These are phyloP conservation scores for Trichoderma breve DNA, from an alignment of 2,329 filamentous ascomycete species.

Conservation along the genomic window DNA sequence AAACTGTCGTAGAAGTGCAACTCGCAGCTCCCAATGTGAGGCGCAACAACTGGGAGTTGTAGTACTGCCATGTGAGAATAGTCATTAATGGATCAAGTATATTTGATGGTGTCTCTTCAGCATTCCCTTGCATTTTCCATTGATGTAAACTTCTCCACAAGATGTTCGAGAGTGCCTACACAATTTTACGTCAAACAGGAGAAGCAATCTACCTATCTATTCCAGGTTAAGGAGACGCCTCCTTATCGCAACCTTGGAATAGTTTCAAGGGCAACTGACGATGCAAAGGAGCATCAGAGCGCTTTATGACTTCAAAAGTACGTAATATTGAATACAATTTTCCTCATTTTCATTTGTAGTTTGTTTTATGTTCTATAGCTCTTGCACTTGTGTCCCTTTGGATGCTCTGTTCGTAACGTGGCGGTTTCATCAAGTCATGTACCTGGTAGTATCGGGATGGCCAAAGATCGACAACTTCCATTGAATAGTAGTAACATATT, in stretches of 20 bases:
- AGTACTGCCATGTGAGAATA: neutral
- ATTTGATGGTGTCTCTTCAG: no score
- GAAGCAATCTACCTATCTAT: neutral
- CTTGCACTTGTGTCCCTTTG: neutral
- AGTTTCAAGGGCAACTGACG: neutral
- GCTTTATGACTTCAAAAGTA: neutral
- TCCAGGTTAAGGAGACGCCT: neutral
- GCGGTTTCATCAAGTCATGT: neutral
- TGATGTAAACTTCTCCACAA: neutral
- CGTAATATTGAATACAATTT: neutral
- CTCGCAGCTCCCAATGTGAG: neutral
- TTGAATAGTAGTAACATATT: neutral
- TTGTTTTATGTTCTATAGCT: neutral
- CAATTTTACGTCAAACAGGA: neutral
- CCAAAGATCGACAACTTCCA: neutral
- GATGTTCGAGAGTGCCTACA: neutral
- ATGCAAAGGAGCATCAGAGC: neutral
- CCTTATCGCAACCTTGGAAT: neutral
- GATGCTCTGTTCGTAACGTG: neutral
- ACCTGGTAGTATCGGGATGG: neutral
- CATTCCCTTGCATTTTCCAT: neutral
- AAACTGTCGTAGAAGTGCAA: neutral
- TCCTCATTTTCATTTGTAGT: neutral
- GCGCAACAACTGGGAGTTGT: rapidly evolving
- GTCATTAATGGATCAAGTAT: neutral